Evolutionary conservation across 352 stramenopile genomes (phyloP), one percentile per base, ranked within the genome.

Genomic region (Pythium coloratum): DNA sequence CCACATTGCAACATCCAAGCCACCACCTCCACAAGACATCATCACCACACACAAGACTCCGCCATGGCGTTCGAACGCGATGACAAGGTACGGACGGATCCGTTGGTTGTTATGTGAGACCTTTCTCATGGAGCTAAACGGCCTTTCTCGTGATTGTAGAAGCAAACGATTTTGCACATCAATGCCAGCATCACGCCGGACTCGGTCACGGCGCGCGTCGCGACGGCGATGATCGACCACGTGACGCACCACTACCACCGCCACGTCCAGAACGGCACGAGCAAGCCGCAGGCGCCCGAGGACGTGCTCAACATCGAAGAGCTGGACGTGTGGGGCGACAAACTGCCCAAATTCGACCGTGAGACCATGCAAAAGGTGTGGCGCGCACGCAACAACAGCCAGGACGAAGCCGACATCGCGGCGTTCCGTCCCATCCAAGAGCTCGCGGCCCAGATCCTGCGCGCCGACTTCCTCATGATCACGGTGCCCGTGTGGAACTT

Each of bases 401-500:
- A 86, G 55, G 78, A 93, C 60, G 66, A 78, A 16, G 72, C 61
- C 16, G 80, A 90, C 58, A 60, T 86, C 18, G 78, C 77, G 2
- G 77, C 79, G n/a, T 89, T 89, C 61, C 76, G 74, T 36, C 80
- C 85, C 5, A 90, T 93, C 63, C 82, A 89, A 65, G 54, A 74
- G 32, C 69, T 91, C 50, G 82, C 80, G 2, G 69, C 82, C 54
- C 82, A 93, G 66, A 70, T 93, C 42, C 64, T 93, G 59, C 75
- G 72, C 42, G 78, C 82, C n/a, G 82, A 93, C 51, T 89, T 90
- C 66, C 72, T 93, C 28, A 71, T 93, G 63, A 82, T 93, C 64
- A 91, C 85, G 12, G 77, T 81, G 24, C 85, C 85, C 16, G 74
- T 93, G 55, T 93, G 85, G 85, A 91, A 93, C 67, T 88, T 88